These are phyloP conservation scores for Austroboletus rostrupii DNA, from an alignment of 1,284 basidiomycete genomes.

Conservation along the genomic window DNA sequence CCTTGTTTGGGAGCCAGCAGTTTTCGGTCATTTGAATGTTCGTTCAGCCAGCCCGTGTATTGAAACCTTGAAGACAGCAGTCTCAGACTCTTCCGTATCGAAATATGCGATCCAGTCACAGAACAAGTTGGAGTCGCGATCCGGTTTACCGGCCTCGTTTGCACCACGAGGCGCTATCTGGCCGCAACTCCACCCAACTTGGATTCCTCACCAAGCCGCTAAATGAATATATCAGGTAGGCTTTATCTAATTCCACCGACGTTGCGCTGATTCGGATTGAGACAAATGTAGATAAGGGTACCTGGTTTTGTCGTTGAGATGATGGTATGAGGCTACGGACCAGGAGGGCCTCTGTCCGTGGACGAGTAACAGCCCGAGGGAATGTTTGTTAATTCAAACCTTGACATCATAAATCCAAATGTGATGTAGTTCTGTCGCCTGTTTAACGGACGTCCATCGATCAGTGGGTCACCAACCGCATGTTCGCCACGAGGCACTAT, in stretches of 20 bases:
- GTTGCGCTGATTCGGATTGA: constrained; percentile 4
- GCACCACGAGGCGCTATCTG: constrained; percentile 1
- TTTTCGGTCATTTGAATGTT: too few species aligned
- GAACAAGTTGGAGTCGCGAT: neutral
- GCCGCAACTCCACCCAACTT: neutral
- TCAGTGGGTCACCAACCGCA: constrained; percentile 18
- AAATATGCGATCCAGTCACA: neutral
- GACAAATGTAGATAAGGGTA: neutral
- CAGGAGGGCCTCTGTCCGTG: neutral
- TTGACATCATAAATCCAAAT: constrained; percentile 2
- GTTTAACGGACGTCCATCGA: constrained; percentile 7
- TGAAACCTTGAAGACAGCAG: too few species aligned
- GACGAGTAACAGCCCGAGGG: constrained; percentile 8
- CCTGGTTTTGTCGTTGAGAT: constrained; percentile 7
- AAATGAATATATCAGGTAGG: constrained; percentile 6
- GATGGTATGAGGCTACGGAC: neutral
- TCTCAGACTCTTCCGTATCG: neutral
- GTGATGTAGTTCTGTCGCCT: neutral
- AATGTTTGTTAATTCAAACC: constrained; percentile 2
- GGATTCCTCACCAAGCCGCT: constrained; percentile 4
- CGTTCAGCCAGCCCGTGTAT: too few species aligned
- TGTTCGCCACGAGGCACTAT: constrained; percentile 25
- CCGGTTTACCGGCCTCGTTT: constrained; percentile 12
- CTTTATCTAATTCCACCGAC: constrained; percentile 7
- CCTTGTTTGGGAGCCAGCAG: neutral